Base-by-base conservation (phyloP, 1,284 basidiomycete genomes). In the Singerocomus inundabilis region DNA sequence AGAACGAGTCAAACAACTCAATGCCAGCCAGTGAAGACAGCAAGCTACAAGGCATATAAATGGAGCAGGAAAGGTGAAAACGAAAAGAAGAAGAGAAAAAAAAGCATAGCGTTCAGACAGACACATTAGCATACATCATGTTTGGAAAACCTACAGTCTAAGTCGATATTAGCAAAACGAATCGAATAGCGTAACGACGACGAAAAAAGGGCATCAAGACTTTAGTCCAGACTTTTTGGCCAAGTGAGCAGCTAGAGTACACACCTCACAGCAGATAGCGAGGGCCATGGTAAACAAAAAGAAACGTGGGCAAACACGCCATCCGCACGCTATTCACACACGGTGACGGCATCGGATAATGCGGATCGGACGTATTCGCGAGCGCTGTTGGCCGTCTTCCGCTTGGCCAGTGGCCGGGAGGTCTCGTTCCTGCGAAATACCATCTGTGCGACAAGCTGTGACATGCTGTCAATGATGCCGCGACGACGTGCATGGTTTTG, bases 361-460 rank as follows among this genome's bases (percentile, higher is more conserved):
- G 56, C 40, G 18, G 72, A 69, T 42, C 48, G 59, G 47, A 57
- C 53, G 29, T 60, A 57, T 43, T 62, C 55, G 13, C 53, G 58
- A 34, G 47, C 12, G 24, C 30, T 28, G 36, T 51, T 36, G 31
- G 55, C 54, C 45, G 55, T 33, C 55, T 60, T 70, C 36, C 67
- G 66, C 54, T 67, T 70, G 44, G 70, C 64, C 43, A 76, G 61
- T 29, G 72, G 69, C 33, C 73, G 67, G 24, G 51, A 64, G 4
- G 64, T 60, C 39, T 78, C 74, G 51, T 66, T 67, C 47, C 81
- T 62, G 44, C 74, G 71, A 54, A 82, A 69, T 36, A 80, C 63
- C 80, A 82, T 82, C 62, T 76, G 75, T 46, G 80, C 80, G 41
- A 82, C 76, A 16, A 81, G 68, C 49, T 80, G 78, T 32, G 72